Percentiles rank a stretch among this genome's conserved stretches.
Conservation (phyloP, 1,284 basidiomycete species). For the Salmacisia buchloeana region DNA sequence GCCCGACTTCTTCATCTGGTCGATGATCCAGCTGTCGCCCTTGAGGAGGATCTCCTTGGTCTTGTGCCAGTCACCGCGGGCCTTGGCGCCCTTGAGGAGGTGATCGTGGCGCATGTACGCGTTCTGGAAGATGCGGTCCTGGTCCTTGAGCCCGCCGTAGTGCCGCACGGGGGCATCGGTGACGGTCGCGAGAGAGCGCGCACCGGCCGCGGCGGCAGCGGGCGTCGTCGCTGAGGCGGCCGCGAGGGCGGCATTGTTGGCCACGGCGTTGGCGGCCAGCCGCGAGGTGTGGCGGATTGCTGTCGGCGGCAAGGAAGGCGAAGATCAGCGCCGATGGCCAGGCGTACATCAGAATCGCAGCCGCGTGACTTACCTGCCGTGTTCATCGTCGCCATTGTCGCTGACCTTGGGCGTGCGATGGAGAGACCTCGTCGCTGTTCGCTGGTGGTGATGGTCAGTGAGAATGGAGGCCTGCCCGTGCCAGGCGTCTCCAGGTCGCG, state of each 20-base stretch:
- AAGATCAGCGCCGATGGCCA: too few relatives aligned
- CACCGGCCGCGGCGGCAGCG: background rate
- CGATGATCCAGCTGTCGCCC: constrained; percentile 96
- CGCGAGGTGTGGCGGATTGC: constrained; percentile 7
- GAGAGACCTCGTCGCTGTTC: too few relatives aligned
- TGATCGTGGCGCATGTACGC: constrained; percentile 49
- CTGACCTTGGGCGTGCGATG: too few relatives aligned
- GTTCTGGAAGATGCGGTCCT: constrained; percentile 51
- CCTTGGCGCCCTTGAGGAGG: constrained; percentile 56
- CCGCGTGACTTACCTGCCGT: too few relatives aligned
- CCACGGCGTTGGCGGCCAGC: background rate
- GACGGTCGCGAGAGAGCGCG: constrained; percentile 45
- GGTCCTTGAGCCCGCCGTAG: constrained; percentile 46
- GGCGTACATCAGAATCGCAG: too few relatives aligned
- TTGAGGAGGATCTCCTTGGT: constrained; percentile 94
- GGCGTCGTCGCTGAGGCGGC: background rate
- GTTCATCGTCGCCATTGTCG: too few relatives aligned
- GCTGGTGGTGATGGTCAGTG: too few relatives aligned
- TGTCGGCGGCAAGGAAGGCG: background rate
- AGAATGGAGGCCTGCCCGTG: too few relatives aligned
- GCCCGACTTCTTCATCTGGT: constrained; percentile 91
- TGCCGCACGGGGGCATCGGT: constrained; percentile 42
- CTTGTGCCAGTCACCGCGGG: constrained; percentile 93
- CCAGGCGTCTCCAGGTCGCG: too few relatives aligned
- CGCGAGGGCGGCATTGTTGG: constrained; percentile 5